A percentile compares a stretch with the other conserved stretches of the same genome.
Conservation (phyloP, 805 yeast species). For the Saccharomycopsis microspora region DNA sequence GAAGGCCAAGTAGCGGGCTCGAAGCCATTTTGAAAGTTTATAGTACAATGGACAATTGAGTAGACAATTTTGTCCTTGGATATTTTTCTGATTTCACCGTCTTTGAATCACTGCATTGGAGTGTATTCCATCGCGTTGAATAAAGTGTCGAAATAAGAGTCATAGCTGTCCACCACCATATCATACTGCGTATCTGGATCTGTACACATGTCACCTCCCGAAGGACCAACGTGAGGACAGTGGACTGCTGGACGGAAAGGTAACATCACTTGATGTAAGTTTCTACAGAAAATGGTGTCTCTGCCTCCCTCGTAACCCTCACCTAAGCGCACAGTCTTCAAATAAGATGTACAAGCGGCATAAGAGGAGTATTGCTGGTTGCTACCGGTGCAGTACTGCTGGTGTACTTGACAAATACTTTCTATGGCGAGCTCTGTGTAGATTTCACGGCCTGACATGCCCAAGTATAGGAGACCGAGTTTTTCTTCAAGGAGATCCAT, state of each 20-base stretch:
- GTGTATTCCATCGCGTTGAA: background rate
- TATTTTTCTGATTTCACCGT: too few species aligned
- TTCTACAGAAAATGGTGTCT: constrained; percentile 20
- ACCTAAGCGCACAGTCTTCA: constrained; percentile 17
- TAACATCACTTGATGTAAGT: constrained; percentile 20
- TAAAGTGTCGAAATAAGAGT: constrained; percentile 7
- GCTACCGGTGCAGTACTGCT: constrained; percentile 17
- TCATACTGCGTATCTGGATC: constrained; percentile 17
- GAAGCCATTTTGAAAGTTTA: too few species aligned
- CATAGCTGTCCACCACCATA: constrained; percentile 1
- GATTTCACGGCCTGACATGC: constrained; percentile 3
- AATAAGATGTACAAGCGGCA: constrained; percentile 15
- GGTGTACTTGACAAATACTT: constrained; percentile 18
- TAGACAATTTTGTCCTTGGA: too few species aligned
- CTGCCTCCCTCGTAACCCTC: constrained; percentile 20
- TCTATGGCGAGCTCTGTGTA: constrained; percentile 12
- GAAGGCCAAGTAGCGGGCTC: too few species aligned
- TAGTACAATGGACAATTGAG: too few species aligned
- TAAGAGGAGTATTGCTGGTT: constrained; percentile 16
- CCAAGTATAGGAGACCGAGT: background rate
- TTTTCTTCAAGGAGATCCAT: constrained; percentile 4
- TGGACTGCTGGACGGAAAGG: constrained; percentile 19
- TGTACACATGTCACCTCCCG: constrained; percentile 21
- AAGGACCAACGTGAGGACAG: constrained; percentile 20
- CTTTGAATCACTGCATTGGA: too few species aligned